Conservation (phyloP, 108 stramenopile genomes). For the Cylindrotheca closterium region DNA sequence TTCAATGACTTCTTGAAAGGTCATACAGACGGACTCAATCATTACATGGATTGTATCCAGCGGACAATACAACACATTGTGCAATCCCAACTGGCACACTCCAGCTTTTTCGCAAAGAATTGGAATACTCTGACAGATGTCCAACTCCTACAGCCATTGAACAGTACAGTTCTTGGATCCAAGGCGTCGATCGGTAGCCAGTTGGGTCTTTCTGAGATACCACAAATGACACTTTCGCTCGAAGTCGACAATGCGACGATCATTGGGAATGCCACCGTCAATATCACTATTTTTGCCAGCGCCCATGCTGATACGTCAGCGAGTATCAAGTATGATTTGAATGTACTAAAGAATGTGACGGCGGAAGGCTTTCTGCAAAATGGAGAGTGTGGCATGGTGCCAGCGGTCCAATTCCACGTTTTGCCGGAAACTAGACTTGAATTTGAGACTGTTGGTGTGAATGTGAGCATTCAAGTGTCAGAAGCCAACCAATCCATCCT, state of each 20-base stretch:
- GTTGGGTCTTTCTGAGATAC: neutral
- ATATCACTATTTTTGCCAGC: slow-evolving; percentile 26
- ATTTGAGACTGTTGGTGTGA: slow-evolving; percentile 16
- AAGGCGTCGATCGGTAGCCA: slow-evolving; percentile 5
- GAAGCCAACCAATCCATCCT: slow-evolving; percentile 7
- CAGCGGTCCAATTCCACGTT: slow-evolving; percentile 10
- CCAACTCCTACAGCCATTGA: slow-evolving; percentile 17
- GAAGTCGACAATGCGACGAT: slow-evolving; percentile 1
- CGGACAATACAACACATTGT: neutral
- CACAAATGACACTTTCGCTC: slow-evolving; percentile 9
- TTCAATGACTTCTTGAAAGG: slow-evolving; percentile 42
- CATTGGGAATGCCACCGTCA: slow-evolving; percentile 12
- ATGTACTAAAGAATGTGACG: slow-evolving; percentile 23
- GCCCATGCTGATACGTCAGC: slow-evolving; percentile 8
- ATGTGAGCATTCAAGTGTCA: slow-evolving; percentile 14
- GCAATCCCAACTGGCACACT: neutral
- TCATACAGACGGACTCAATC: slow-evolving; percentile 37
- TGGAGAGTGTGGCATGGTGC: slow-evolving; percentile 23
- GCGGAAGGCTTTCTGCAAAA: slow-evolving; percentile 14
- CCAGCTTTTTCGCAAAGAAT: slow-evolving; percentile 24
- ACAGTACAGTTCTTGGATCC: slow-evolving; percentile 14
- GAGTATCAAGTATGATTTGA: slow-evolving; percentile 29
- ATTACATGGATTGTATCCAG: slow-evolving; percentile 45
- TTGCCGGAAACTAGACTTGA: slow-evolving; percentile 19
- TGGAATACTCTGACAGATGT: slow-evolving; percentile 36